Evolutionary conservation across 2,329 filamentous ascomycete genomes (phyloP).

Genomic region (Aspergillus brunneoviolaceus): DNA sequence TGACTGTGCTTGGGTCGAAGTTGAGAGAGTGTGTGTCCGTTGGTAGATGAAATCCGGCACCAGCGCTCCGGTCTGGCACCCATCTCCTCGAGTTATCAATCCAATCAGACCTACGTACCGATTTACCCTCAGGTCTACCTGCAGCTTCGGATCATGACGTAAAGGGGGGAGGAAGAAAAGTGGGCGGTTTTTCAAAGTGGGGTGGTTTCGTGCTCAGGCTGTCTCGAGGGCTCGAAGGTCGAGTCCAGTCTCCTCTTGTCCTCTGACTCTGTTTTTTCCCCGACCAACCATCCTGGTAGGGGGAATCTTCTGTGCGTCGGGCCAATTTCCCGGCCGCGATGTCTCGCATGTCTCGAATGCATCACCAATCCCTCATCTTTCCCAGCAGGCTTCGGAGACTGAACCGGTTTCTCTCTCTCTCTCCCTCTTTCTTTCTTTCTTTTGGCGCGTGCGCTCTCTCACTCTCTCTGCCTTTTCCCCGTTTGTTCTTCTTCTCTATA

Average conservation of each 20-base stretch:
- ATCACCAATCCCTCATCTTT: not conserved
- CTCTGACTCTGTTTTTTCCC: too few relatives aligned
- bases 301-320: not conserved
- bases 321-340: not conserved
- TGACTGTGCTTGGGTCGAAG: too few relatives aligned
- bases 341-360: not conserved
- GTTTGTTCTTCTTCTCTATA: not conserved
- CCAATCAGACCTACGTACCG: too few relatives aligned
- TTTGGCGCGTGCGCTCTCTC: not conserved
- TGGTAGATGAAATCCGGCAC: too few relatives aligned
- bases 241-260: too few relatives aligned
- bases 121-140: not conserved
- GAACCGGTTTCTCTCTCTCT: slow-evolving; percentile 1
- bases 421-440: not conserved
- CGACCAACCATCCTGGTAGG: too few relatives aligned
- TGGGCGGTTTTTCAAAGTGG: too few relatives aligned
- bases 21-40: too few relatives aligned
- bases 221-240: too few relatives aligned
- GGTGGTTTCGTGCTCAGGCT: too few relatives aligned
- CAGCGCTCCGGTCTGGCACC: too few relatives aligned
- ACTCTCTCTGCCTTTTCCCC: not conserved
- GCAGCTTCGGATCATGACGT: not conserved
- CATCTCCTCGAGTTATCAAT: too few relatives aligned
- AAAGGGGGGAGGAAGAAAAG: not conserved
- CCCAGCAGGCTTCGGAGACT: not conserved